phyloP scores from a whole-genome alignment of 139 green algal genomes.

The Chlamydomonas urium region DNA sequence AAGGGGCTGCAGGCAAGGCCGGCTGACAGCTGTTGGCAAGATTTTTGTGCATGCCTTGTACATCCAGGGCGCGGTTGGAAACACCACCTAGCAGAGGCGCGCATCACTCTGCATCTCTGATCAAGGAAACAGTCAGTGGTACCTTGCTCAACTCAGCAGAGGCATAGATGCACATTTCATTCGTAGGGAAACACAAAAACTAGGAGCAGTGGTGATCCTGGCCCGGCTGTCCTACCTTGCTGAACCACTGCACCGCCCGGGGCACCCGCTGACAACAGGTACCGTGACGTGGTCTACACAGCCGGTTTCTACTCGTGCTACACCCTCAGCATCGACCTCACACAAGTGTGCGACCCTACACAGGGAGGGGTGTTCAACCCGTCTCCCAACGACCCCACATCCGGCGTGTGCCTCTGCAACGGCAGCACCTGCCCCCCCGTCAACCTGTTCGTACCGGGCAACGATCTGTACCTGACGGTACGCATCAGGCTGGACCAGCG shows the following conservation, averaged over 20 bases:
- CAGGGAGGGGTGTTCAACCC: slow-evolving; percentile 15
- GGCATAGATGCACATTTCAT: not conserved
- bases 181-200: not conserved
- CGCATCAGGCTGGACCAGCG: not conserved
- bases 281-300: slow-evolving; percentile 16
- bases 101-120: no score
- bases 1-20: no score
- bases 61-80: no score
- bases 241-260: no score
- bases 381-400: slow-evolving; percentile 26
- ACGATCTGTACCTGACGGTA: not conserved
- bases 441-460: not conserved
- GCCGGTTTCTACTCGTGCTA: slow-evolving; percentile 15
- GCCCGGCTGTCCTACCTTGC: no score
- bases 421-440: not conserved
- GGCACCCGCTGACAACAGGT: slow-evolving; percentile 8
- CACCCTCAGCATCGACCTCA: slow-evolving; percentile 15
- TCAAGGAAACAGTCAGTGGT: no score
- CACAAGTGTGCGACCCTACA: slow-evolving; percentile 23
- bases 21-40: no score
- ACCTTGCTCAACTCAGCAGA: no score
- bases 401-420: slow-evolving; percentile 14
- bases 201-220: no score
- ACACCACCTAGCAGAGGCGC: no score
- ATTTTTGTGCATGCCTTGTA: no score